Conservation (phyloP, 257 asterid genomes). For the Eucommia ulmoides region DNA sequence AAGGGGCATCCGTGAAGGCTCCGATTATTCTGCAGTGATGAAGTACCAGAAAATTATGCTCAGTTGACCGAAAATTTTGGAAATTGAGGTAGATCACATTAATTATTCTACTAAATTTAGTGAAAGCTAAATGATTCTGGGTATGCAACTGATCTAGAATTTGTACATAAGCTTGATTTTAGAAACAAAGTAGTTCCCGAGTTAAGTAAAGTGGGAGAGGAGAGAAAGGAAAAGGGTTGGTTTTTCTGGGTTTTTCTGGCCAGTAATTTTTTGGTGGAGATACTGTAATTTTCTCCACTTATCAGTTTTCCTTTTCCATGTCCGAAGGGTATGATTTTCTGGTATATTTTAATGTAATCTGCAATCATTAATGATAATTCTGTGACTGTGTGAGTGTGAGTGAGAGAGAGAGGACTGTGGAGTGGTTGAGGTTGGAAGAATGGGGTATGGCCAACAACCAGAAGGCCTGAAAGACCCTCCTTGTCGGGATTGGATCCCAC, state of each 20-base stretch:
- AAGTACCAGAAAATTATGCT: neutral
- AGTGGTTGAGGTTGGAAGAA: neutral
- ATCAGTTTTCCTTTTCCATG: neutral
- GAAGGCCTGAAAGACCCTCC: neutral
- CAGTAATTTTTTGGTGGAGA: neutral
- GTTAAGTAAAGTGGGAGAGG: neutral
- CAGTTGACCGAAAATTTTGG: neutral
- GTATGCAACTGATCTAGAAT: neutral
- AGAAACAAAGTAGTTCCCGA: neutral
- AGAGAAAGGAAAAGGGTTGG: neutral
- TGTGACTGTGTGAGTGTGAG: neutral
- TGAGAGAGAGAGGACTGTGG: neutral
- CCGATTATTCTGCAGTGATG: neutral
- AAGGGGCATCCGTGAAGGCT: neutral
- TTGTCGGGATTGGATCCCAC: conserved; percentile 1
- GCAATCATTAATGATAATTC: neutral
- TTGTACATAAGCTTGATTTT: neutral
- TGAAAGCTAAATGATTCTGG: neutral
- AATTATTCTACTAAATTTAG: neutral
- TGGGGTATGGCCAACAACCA: neutral
- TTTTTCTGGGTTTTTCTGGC: neutral
- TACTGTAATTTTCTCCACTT: neutral
- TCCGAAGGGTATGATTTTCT: neutral
- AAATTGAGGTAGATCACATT: neutral
- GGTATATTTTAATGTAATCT: neutral